Base-by-base conservation (phyloP, 306 rosid species). In the Castanea sativa region DNA sequence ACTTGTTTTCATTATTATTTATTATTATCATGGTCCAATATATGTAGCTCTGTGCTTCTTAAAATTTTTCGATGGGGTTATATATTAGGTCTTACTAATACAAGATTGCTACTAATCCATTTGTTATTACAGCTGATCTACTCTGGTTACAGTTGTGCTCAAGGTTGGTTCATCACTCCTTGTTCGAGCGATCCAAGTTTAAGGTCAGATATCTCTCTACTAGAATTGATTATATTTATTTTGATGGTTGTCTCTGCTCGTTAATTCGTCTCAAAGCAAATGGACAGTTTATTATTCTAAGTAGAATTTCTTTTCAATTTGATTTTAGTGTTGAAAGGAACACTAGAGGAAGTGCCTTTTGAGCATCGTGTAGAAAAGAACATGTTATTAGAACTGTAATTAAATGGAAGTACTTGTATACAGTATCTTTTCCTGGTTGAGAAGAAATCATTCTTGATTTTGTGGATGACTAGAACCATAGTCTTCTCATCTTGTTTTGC, bases 91-190 rank as follows among this genome's bases (percentile, higher is more conserved):
- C 33, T 51, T 77, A 56, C 71, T 65, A 53, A 64, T 64, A 33
- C 33, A 57, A 45, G 59, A 83, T 64, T 74, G 15, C 41, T 64
- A 69, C 35, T 74, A 27, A 57, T 74, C 72, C 41, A 20, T 73
- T 56, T 35, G 33, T 73, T 33, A 32, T 52, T 85, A 69, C 87
- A 94, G 98, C 79, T 92, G 81, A 83, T 94, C 71, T 92, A 94
- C 85, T 91, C 98, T 59, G 91, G 97, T 82, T 94, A 88, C 85
- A 86, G 96, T 81, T 96, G 99, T 81, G 86, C 93, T 61, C 99
- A 96, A 79, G 99, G 99, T 18, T 96, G 98, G 98, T 91, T 96
- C 90, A 87, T 96, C 90, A 96, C 98, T 51, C 92, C 99, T 80
- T 96, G 99, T 82, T 13, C 90, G 23, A 91, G 93, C 77, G 82